Base-by-base conservation (phyloP, 495 filamentous ascomycete species). In the Lasiosphaeriaceae sp. region DNA sequence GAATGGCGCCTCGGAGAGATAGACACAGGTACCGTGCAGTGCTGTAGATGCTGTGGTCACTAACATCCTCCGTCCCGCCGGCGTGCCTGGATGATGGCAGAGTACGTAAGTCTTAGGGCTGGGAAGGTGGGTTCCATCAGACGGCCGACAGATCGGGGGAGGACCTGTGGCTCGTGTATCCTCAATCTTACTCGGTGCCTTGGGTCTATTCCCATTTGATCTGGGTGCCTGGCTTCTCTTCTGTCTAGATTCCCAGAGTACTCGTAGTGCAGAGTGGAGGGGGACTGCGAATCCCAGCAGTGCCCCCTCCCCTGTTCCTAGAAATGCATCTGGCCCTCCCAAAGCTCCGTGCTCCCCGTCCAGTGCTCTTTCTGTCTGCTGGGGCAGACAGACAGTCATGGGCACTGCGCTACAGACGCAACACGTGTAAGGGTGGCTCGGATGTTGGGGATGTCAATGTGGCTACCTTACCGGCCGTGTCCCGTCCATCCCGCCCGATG, bases 121-220 rank as follows among this genome's bases (percentile, higher is more conserved):
- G 39, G 39, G 39, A 43, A 17, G 39, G 39, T 14, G 39, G 39
- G 39, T 43, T n/a, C 39, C 39, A 43, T 43, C 39, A 43, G 39
- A 43, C 39, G n/a, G 35, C 20, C 52, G 31, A 56, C 49, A 37
- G 52, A 51, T 54, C 49, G n/a, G 50, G 52, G 11, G 52, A 26
- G 35, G 17, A 48, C 17, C n/a, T 59, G 55, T 52, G 55, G 58
- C 49, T 54, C 41, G 45, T 60, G 50, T 52, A 34, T 48, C 41
- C 49, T 55, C 57, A 58, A 61, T 55, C 61, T 59, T 52, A 55
- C 21, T 49, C 39, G 39, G 50, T 47, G 39, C 44, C 44, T 37
- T 31, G 52, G 54, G 17, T 29, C 47, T 43, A 59, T 59, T 50
- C 55, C 61, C 11, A 50, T 64, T 67, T 47, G 17, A 56, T 55